Evolutionary conservation across 345 rosid genomes (phyloP).

Genomic region (Brassica cretica): DNA sequence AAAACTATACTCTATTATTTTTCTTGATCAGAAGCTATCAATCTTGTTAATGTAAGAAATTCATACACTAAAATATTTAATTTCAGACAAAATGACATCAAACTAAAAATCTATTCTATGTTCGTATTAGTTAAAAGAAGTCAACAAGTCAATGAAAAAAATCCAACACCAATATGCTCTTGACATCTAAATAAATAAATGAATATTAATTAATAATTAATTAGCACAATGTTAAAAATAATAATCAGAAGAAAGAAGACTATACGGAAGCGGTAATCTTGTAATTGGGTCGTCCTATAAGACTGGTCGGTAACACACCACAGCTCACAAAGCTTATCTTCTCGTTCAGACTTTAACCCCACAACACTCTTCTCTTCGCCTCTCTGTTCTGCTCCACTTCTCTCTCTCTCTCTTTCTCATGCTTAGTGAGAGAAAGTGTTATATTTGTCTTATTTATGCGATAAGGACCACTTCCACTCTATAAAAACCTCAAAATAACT

Average conservation of each 20-base stretch:
- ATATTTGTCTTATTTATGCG: conserved; percentile 25
- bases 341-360: conserved; percentile 26
- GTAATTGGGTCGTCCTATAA: conserved; percentile 30
- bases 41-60: background rate
- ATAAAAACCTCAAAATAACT: background rate
- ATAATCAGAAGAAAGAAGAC: conserved; percentile 4
- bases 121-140: conserved; percentile 14
- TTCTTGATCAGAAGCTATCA: background rate
- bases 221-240: background rate
- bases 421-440: conserved; percentile 5
- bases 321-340: conserved; percentile 30
- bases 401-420: conserved; percentile 5
- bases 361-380: conserved; percentile 18
- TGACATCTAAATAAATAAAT: background rate
- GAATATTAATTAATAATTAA: background rate
- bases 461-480: conserved; percentile 1
- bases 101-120: background rate
- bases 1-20: background rate
- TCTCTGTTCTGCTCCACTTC: background rate
- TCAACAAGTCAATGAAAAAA: conserved; percentile 27
- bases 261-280: conserved; percentile 22
- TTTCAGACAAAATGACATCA: conserved; percentile 37
- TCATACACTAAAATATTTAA: background rate
- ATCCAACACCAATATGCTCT: conserved; percentile 21
- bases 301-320: conserved; percentile 31